Evolutionary conservation across 140 eudicot species (phyloP).

Genomic region (Anethum foeniculum): DNA sequence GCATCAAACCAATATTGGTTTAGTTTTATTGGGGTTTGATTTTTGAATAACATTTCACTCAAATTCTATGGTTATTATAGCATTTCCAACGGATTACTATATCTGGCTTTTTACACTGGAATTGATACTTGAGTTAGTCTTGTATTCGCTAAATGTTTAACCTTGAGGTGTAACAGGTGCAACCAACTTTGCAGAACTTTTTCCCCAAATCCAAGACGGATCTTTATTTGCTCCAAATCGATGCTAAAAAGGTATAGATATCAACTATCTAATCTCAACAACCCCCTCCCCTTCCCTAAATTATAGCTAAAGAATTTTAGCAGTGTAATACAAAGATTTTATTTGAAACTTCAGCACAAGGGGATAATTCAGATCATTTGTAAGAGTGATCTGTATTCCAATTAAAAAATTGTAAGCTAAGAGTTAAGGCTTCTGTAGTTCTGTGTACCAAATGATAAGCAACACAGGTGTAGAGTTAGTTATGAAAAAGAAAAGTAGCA

Average conservation of each 20-base stretch:
- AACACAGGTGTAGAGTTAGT: neutral
- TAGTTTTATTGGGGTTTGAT: neutral
- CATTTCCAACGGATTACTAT: neutral
- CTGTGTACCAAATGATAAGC: neutral
- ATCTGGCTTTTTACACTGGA: neutral
- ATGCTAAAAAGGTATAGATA: conserved; percentile 44
- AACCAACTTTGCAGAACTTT: conserved; percentile 53
- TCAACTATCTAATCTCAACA: neutral
- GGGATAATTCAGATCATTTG: neutral
- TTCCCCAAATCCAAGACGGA: conserved; percentile 39
- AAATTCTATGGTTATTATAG: neutral
- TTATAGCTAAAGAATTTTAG: neutral
- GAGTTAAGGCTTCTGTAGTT: neutral
- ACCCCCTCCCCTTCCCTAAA: neutral
- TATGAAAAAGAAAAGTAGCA: neutral
- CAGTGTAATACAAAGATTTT: neutral
- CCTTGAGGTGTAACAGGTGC: conserved; percentile 40
- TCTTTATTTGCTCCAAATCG: conserved; percentile 76
- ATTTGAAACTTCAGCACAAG: neutral
- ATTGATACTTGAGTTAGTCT: neutral
- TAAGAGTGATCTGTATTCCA: neutral
- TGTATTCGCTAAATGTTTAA: neutral
- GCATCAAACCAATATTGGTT: neutral
- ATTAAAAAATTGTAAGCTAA: neutral
- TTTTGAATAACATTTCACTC: neutral